Conservation (phyloP, 768 basidiomycete genomes). For the Leccinum subtestaceum region DNA sequence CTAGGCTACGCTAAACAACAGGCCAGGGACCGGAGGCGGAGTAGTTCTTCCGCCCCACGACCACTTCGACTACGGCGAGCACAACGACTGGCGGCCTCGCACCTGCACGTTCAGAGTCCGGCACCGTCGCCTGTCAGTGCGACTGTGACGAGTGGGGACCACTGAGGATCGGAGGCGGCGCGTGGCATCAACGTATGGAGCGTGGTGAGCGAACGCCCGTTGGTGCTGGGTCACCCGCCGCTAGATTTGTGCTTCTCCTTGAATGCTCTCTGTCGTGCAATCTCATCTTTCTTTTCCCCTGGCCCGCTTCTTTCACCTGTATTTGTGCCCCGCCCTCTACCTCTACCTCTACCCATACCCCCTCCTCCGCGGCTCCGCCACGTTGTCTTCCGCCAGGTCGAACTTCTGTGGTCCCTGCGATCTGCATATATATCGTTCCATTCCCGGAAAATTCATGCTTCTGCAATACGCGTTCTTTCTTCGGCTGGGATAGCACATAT, state of each 20-base stretch:
- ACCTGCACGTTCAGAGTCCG: too few species aligned
- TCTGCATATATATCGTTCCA: conserved; percentile 22
- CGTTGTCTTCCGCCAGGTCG: conserved; percentile 16
- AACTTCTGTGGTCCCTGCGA: conserved; percentile 1
- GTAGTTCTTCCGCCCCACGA: too few species aligned
- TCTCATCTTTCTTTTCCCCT: conserved; percentile 37
- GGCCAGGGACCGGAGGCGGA: too few species aligned
- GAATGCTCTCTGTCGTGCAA: conserved; percentile 58
- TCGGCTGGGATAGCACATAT: conserved; percentile 45
- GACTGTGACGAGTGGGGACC: too few species aligned
- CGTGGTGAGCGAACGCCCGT: too few species aligned
- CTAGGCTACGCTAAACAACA: too few species aligned
- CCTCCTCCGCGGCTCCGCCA: conserved; percentile 30
- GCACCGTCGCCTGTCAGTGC: too few species aligned
- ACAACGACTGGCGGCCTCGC: too few species aligned
- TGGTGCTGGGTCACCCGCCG: conserved; percentile 25
- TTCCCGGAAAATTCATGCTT: conserved; percentile 81
- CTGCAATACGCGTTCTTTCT: conserved; percentile 67
- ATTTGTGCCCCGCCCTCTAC: conserved; percentile 36
- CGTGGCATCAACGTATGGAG: too few species aligned
- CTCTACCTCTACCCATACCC: conserved; percentile 35
- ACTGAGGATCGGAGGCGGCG: too few species aligned
- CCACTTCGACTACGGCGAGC: too few species aligned
- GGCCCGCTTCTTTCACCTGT: conserved; percentile 33
- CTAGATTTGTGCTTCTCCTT: conserved; percentile 83